Evolutionary conservation across 164 flowering plant species (phyloP).

Genomic region (Euptelea pleiosperma): DNA sequence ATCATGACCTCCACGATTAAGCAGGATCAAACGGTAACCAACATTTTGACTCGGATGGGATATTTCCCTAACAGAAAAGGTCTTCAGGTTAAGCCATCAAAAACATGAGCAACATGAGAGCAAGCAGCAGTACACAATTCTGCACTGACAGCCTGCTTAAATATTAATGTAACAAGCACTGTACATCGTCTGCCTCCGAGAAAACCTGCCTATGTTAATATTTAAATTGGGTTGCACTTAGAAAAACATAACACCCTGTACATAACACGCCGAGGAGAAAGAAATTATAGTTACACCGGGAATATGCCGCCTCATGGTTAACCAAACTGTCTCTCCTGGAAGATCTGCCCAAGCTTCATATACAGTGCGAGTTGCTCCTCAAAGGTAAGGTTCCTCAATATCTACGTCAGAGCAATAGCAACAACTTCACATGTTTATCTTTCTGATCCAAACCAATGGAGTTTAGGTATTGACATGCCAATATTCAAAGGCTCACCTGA

Average conservation of each 20-base stretch:
- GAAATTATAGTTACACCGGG: not conserved
- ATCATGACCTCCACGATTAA: too few species aligned
- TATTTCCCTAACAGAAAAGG: too few species aligned
- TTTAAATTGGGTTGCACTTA: not conserved
- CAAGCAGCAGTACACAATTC: too few species aligned
- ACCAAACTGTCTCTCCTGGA: slow-evolving; percentile 44
- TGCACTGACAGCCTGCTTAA: too few species aligned
- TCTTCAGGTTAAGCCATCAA: too few species aligned
- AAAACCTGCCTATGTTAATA: too few species aligned
- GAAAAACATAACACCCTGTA: slow-evolving; percentile 9
- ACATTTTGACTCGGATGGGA: too few species aligned
- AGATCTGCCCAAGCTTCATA: slow-evolving; percentile 61
- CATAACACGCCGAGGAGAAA: not conserved
- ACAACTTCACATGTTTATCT: not conserved
- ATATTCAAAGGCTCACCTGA: slow-evolving; percentile 44
- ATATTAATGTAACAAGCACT: too few species aligned
- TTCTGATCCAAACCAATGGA: not conserved
- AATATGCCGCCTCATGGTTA: slow-evolving; percentile 13
- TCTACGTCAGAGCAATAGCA: slow-evolving; percentile 24
- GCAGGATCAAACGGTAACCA: too few species aligned
- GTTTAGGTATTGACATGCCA: not conserved
- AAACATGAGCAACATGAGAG: too few species aligned
- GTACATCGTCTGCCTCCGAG: too few species aligned
- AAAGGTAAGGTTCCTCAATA: slow-evolving; percentile 52
- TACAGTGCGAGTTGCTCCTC: slow-evolving; percentile 72